phyloP scores from a whole-genome alignment of 2,329 filamentous ascomycete species.

The Malbranchea zuffiana region DNA sequence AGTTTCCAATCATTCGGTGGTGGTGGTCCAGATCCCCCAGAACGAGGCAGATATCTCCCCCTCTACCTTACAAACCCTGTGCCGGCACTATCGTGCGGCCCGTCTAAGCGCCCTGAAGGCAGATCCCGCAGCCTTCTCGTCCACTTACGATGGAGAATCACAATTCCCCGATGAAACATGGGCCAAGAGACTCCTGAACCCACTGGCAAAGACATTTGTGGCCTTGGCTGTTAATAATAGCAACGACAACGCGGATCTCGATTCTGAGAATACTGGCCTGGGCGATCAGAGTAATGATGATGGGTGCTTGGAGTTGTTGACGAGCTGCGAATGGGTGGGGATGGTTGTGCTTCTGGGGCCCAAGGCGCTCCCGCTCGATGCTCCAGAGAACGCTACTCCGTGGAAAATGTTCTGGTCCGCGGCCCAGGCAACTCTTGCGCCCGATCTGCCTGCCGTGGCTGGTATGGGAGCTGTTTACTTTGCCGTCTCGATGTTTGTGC shows the following conservation, averaged over 20 bases:
- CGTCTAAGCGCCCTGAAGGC: conserved; percentile 21
- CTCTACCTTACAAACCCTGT: conserved; percentile 5
- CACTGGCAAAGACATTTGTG: conserved; percentile 20
- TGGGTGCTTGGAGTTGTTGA: conserved; percentile 11
- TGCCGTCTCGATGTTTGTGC: conserved; percentile 22
- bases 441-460: conserved; percentile 7
- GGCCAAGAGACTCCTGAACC: conserved; percentile 21
- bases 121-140: conserved; percentile 23
- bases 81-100: conserved; percentile 17
- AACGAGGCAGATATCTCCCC: conserved; percentile 3
- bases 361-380: conserved; percentile 10
- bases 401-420: conserved; percentile 10
- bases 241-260: neutral
- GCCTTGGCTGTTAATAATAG: conserved; percentile 12
- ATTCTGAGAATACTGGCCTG: neutral
- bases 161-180: conserved; percentile 19
- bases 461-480: conserved; percentile 17
- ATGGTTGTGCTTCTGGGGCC: conserved; percentile 22
- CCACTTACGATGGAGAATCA: conserved; percentile 22
- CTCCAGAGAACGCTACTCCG: conserved; percentile 4
- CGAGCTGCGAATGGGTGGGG: conserved; percentile 22
- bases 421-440: neutral
- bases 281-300: neutral
- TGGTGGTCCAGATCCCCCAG: conserved; percentile 10
- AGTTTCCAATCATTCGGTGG: too few species aligned